A percentile compares a stretch with the other conserved stretches of the same genome.
These are phyloP conservation scores for Avena insularis DNA, from an alignment of 176 grass and related monocot species.

Conservation along the genomic window DNA sequence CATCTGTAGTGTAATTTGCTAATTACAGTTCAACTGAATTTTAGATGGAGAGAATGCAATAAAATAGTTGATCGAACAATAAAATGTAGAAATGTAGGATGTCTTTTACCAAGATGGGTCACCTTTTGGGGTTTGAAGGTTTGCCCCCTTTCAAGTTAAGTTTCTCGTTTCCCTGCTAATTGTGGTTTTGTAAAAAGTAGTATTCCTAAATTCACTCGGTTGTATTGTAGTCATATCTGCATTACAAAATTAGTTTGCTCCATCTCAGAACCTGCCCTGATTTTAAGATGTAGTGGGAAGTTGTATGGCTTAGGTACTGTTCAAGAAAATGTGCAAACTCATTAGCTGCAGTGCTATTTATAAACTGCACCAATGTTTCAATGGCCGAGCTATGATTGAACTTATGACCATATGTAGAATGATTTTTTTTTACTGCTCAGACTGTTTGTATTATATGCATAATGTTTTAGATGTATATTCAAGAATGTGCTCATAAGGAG, in stretches of 20 bases:
- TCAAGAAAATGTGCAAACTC: conserved; percentile 9
- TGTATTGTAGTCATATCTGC: neutral
- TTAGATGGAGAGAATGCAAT: neutral
- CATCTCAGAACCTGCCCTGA: neutral
- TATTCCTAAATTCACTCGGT: neutral
- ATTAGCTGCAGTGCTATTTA: neutral
- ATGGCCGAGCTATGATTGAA: neutral
- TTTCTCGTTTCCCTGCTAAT: neutral
- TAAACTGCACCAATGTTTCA: neutral
- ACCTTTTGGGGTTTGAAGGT: neutral
- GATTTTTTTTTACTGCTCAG: neutral
- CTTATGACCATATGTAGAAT: neutral
- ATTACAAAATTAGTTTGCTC: neutral
- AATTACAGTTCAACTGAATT: conserved; percentile 3
- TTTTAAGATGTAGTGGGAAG: neutral
- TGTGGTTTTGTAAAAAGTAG: neutral
- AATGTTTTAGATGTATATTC: neutral
- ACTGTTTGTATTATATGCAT: neutral
- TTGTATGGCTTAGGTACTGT: neutral
- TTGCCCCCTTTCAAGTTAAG: neutral
- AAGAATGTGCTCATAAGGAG: too few relatives aligned
- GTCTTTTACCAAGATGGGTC: neutral
- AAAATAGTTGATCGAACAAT: neutral
- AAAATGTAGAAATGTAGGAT: neutral
- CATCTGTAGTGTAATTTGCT: neutral